A percentile compares a stretch with the other conserved stretches of the same genome.
These are phyloP conservation scores for Penicillium riverlandense DNA, from an alignment of 495 filamentous ascomycete species.

Conservation along the genomic window DNA sequence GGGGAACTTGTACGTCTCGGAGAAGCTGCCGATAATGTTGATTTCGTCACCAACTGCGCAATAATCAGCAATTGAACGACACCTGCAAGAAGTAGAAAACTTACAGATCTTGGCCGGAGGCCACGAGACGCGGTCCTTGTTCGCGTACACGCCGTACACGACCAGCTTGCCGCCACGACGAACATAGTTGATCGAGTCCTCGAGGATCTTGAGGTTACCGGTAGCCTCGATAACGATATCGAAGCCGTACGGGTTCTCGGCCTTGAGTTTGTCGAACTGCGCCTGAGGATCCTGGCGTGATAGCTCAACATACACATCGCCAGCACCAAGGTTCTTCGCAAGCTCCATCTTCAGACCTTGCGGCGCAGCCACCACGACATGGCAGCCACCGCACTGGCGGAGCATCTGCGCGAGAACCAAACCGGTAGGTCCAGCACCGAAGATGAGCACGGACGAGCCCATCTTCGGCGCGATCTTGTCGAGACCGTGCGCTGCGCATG, in stretches of 20 bases:
- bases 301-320: slow-evolving; percentile 57
- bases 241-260: slow-evolving; percentile 63
- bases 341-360: slow-evolving; percentile 63
- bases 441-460: slow-evolving; percentile 57
- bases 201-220: slow-evolving; percentile 58
- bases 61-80: neutral
- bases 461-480: slow-evolving; percentile 67
- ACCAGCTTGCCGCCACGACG: slow-evolving; percentile 62
- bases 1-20: slow-evolving; percentile 67
- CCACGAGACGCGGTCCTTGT: slow-evolving; percentile 54
- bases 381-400: slow-evolving; percentile 55
- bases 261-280: slow-evolving; percentile 55
- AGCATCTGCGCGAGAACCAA: slow-evolving; percentile 56
- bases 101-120: slow-evolving; percentile 58
- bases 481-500: slow-evolving; percentile 62
- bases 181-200: slow-evolving; percentile 63
- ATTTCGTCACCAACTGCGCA: slow-evolving; percentile 50
- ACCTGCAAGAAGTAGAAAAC: slow-evolving; percentile 3
- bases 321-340: slow-evolving; percentile 59
- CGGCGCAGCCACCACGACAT: slow-evolving; percentile 60
- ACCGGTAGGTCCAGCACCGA: slow-evolving; percentile 64
- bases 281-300: slow-evolving; percentile 46
- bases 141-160: slow-evolving; percentile 61
- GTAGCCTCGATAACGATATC: slow-evolving; percentile 62
- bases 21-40: slow-evolving; percentile 63